Percentiles rank a stretch among this genome's conserved stretches.
Conservation (phyloP, 768 basidiomycete species). For the Kwoniella newhampshirensis region DNA sequence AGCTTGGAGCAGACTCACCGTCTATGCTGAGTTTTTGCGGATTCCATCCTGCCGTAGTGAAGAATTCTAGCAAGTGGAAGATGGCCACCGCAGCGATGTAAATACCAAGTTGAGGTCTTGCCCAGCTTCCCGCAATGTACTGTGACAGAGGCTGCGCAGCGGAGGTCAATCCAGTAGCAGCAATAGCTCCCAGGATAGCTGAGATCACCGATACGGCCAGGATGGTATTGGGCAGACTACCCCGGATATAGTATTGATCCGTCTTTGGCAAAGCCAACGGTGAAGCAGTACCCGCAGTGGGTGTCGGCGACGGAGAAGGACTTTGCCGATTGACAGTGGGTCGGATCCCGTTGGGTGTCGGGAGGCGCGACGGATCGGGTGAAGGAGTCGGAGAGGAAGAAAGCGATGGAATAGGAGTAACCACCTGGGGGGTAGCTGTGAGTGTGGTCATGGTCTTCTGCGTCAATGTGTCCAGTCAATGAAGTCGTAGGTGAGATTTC, state of each 20-base stretch:
- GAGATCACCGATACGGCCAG: slow-evolving; percentile 73
- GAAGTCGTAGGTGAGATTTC: too few relatives aligned
- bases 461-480: too few relatives aligned
- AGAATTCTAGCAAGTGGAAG: slow-evolving; percentile 94
- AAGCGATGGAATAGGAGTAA: slow-evolving; percentile 12
- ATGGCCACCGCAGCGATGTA: slow-evolving; percentile 78
- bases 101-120: slow-evolving; percentile 74
- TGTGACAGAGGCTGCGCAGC: slow-evolving; percentile 39
- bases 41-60: slow-evolving; percentile 95
- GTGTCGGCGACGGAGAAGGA: neutral
- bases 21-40: slow-evolving; percentile 85
- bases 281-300: neutral
- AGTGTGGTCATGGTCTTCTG: too few relatives aligned
- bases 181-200: slow-evolving; percentile 76
- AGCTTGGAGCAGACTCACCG: slow-evolving; percentile 80
- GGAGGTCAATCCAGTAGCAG: slow-evolving; percentile 61
- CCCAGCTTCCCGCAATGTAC: slow-evolving; percentile 58
- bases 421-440: neutral
- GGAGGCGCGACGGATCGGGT: slow-evolving; percentile 14
- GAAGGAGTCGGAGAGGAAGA: slow-evolving; percentile 17
- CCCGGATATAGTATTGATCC: slow-evolving; percentile 54
- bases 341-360: slow-evolving; percentile 10
- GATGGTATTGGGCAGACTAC: slow-evolving; percentile 85
- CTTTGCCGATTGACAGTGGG: neutral
- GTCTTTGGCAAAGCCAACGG: slow-evolving; percentile 31